These are phyloP conservation scores for Fagopyrum tataricum DNA, from an alignment of 148 eudicot species.

Conservation along the genomic window DNA sequence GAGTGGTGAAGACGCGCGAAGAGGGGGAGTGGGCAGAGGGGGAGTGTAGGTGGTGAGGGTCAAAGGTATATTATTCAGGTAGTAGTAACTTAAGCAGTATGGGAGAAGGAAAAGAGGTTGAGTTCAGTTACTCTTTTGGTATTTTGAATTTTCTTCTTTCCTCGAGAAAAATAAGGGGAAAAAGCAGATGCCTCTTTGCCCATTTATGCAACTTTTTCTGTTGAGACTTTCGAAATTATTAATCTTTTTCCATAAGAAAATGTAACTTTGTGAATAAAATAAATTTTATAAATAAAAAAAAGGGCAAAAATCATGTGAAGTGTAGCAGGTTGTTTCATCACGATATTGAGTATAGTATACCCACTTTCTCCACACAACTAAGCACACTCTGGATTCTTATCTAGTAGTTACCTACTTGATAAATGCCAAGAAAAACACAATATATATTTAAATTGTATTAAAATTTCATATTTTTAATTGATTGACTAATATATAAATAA, in stretches of 20 bases:
- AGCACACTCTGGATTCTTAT: background rate
- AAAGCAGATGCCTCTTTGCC: background rate
- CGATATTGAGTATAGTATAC: background rate
- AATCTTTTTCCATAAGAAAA: background rate
- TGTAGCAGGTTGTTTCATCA: slow-evolving; percentile 2
- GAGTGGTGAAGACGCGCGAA: background rate
- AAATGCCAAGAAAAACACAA: background rate
- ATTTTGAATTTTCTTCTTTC: background rate
- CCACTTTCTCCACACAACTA: background rate
- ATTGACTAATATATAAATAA: background rate
- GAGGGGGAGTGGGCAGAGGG: background rate
- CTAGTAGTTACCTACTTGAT: background rate
- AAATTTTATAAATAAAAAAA: background rate
- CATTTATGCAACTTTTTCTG: background rate
- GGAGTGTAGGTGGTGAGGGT: background rate
- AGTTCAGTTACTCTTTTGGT: background rate
- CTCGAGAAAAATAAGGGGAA: background rate
- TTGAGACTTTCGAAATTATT: background rate
- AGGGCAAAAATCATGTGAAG: slow-evolving; percentile 1
- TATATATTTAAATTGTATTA: background rate
- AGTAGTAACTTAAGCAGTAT: background rate
- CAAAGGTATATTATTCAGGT: background rate
- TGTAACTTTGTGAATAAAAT: background rate
- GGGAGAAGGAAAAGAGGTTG: background rate
- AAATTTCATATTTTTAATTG: background rate